A percentile compares a stretch with the other conserved stretches of the same genome.
These are phyloP conservation scores for Calamus simplicifolius DNA, from an alignment of 176 grass and related monocot species.

Conservation along the genomic window DNA sequence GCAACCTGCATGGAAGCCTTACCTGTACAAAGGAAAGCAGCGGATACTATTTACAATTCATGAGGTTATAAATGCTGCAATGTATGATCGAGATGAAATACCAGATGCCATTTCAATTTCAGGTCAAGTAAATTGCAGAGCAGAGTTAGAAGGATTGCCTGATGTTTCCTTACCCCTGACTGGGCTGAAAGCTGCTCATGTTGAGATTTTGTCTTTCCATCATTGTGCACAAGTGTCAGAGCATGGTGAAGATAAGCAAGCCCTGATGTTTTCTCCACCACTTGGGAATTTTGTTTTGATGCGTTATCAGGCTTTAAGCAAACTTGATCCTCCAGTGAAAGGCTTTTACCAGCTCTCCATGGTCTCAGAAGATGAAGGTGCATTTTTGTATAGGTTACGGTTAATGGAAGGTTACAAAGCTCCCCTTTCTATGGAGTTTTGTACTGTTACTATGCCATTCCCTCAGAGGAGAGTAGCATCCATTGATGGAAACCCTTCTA, in stretches of 20 bases:
- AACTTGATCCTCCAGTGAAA: conserved; percentile 62
- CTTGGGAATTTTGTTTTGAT: conserved; percentile 81
- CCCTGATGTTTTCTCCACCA: conserved; percentile 76
- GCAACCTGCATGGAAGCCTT: conserved; percentile 93
- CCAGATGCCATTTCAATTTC: conserved; percentile 80
- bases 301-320: conserved; percentile 59
- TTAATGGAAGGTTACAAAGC: conserved; percentile 88
- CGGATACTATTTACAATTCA: conserved; percentile 59
- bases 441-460: conserved; percentile 87
- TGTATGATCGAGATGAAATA: conserved; percentile 98
- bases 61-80: conserved; percentile 65
- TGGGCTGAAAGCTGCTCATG: conserved; percentile 62
- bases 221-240: conserved; percentile 85
- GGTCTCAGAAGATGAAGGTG: conserved; percentile 91
- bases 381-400: conserved; percentile 83
- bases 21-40: conserved; percentile 83
- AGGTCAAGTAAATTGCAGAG: conserved; percentile 86
- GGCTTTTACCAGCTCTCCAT: conserved; percentile 94
- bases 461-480: conserved; percentile 78
- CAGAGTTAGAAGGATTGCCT: conserved; percentile 89
- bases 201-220: conserved; percentile 74
- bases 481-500: conserved; percentile 80
- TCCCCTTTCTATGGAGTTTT: conserved; percentile 90
- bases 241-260: conserved; percentile 64
- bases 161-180: conserved; percentile 76